Evolutionary conservation across 2,329 filamentous ascomycete species (phyloP).

Genomic region (Paecilomyces sp.): DNA sequence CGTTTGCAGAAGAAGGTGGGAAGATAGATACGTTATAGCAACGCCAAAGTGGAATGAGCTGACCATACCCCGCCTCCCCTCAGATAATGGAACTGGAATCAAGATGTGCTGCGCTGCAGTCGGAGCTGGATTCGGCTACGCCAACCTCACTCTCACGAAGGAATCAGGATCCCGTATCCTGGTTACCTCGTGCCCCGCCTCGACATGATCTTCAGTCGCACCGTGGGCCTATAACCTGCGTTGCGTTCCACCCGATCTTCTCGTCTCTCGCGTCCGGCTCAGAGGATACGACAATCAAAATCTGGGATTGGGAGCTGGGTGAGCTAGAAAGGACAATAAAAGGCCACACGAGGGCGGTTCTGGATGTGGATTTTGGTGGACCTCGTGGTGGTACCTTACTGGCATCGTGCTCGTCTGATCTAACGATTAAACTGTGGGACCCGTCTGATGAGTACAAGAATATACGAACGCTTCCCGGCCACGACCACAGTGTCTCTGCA

Average conservation of each 20-base stretch:
- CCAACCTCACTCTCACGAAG: constrained; percentile 68
- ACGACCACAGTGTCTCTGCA: constrained; percentile 86
- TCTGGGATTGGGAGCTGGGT: constrained; percentile 94
- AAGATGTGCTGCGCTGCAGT: constrained; percentile 64
- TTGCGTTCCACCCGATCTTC: constrained; percentile 89
- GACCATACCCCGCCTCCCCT: constrained; percentile 5
- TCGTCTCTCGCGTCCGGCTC: constrained; percentile 84
- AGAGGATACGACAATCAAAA: constrained; percentile 89
- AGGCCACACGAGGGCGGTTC: constrained; percentile 79
- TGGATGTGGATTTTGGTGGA: constrained; percentile 86
- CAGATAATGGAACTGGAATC: constrained; percentile 92
- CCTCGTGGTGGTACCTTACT: constrained; percentile 71
- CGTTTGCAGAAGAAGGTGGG: constrained; percentile 87
- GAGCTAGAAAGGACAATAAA: constrained; percentile 87
- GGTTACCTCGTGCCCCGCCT: constrained; percentile 78
- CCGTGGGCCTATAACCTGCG: constrained; percentile 70
- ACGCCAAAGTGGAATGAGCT: background rate
- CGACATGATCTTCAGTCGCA: constrained; percentile 80
- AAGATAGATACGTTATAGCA: background rate
- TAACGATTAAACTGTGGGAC: constrained; percentile 95
- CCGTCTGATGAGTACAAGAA: constrained; percentile 91
- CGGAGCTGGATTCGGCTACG: constrained; percentile 77
- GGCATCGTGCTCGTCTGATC: constrained; percentile 76
- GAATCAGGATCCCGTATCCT: constrained; percentile 76
- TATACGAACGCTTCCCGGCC: constrained; percentile 80